These are phyloP conservation scores for Rubia occidens DNA, from an alignment of 305 asterid species.

Conservation along the genomic window DNA sequence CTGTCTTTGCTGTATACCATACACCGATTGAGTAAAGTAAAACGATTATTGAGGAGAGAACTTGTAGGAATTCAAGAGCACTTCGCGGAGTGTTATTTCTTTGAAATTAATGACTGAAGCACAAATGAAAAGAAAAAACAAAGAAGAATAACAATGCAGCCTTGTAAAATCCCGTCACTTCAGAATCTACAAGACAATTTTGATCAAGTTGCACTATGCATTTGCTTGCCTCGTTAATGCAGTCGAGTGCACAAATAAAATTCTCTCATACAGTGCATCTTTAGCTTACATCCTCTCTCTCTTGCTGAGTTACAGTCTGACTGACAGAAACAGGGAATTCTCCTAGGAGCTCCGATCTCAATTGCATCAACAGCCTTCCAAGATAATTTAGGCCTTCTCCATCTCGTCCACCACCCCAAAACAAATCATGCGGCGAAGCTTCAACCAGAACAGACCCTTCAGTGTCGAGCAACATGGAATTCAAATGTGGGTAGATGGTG, in stretches of 20 bases:
- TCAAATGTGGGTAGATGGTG: conserved; percentile 50
- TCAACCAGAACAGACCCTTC: conserved; percentile 83
- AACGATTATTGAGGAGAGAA: too few relatives aligned
- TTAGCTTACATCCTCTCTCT: background rate
- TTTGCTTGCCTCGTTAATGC: background rate
- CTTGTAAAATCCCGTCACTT: too few relatives aligned
- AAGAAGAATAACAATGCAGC: too few relatives aligned
- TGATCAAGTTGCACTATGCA: too few relatives aligned
- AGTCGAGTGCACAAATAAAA: background rate
- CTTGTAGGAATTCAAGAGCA: too few relatives aligned
- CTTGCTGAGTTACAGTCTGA: conserved; percentile 19
- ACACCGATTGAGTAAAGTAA: too few relatives aligned
- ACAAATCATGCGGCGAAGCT: conserved; percentile 90
- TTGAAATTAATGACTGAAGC: too few relatives aligned
- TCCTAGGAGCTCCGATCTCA: conserved; percentile 68
- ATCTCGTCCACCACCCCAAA: conserved; percentile 99
- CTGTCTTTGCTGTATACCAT: too few relatives aligned
- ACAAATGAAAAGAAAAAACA: too few relatives aligned
- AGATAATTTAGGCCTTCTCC: conserved; percentile 97
- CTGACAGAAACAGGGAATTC: conserved; percentile 24
- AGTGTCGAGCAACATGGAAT: conserved; percentile 63
- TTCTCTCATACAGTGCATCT: background rate
- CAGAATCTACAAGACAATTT: too few relatives aligned
- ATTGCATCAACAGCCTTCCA: conserved; percentile 80
- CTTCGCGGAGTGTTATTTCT: too few relatives aligned